These are phyloP conservation scores for Penicillium nordicum DNA, from an alignment of 2,329 filamentous ascomycete species.

Conservation along the genomic window DNA sequence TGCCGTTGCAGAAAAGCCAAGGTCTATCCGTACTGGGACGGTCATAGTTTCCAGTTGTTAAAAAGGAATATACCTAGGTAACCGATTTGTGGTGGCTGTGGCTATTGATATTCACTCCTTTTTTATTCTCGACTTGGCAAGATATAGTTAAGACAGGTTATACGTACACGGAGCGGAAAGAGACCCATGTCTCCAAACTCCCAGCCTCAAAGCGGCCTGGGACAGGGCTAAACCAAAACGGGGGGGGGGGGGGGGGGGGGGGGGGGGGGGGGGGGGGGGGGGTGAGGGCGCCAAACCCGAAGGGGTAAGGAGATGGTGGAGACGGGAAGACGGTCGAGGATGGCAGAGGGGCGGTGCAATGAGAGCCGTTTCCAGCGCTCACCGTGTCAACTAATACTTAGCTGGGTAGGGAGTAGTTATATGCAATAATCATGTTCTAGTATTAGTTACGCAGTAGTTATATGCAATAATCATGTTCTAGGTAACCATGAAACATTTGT, in stretches of 20 bases:
- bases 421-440: neutral
- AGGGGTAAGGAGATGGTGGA: constrained; percentile 13
- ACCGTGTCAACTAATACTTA: constrained; percentile 7
- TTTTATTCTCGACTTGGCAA: too few species aligned
- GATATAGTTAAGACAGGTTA: too few species aligned
- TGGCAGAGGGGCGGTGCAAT: constrained; percentile 18
- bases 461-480: neutral
- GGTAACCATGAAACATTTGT: neutral
- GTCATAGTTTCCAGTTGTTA: too few species aligned
- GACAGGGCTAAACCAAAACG: constrained; percentile 16
- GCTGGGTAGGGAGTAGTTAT: too few species aligned
- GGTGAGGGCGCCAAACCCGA: constrained; percentile 12
- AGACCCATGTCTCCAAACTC: too few species aligned
- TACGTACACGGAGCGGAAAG: too few species aligned
- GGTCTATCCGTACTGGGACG: too few species aligned
- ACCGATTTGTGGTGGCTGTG: too few species aligned
- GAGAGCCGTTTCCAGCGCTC: constrained; percentile 20
- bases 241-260: neutral
- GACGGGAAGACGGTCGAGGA: constrained; percentile 17
- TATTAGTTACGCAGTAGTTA: too few species aligned
- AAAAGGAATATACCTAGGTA: too few species aligned
- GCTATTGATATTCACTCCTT: too few species aligned
- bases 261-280: constrained; percentile 20
- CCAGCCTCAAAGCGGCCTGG: constrained; percentile 16
- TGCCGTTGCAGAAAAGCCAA: too few species aligned